phyloP scores from a whole-genome alignment of 192 early-diverging fungal species.

The Bifiguratus adelaidae region DNA sequence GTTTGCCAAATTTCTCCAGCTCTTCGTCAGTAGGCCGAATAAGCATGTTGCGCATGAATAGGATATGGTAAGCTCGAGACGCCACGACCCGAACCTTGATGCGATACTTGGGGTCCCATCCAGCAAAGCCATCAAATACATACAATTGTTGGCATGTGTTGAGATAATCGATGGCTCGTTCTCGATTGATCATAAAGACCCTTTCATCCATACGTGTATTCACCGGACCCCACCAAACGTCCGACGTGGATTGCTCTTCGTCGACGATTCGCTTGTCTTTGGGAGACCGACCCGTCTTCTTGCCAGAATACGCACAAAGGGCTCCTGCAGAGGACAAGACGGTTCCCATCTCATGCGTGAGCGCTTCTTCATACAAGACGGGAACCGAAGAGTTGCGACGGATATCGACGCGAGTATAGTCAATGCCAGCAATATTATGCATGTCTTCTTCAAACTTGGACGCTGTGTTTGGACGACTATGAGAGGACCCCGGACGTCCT shows the following conservation, averaged over 20 bases:
- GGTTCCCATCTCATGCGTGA: constrained; percentile 75
- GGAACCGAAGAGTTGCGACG: constrained; percentile 77
- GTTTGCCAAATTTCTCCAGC: constrained; percentile 85
- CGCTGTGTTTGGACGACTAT: too few relatives aligned
- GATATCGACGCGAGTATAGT: constrained; percentile 72
- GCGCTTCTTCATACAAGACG: constrained; percentile 88
- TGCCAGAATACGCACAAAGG: constrained; percentile 80
- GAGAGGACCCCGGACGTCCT: too few relatives aligned
- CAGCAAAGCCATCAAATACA: constrained; percentile 95
- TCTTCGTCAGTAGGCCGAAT: constrained; percentile 92
- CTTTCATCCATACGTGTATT: constrained; percentile 81
- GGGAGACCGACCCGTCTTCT: constrained; percentile 90
- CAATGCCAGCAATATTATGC: constrained; percentile 62
- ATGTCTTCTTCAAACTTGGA: constrained; percentile 52
- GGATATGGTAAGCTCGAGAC: constrained; percentile 88
- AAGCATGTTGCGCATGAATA: constrained; percentile 99
- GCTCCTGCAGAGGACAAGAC: constrained; percentile 88
- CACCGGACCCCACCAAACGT: constrained; percentile 98
- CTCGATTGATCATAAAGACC: constrained; percentile 88
- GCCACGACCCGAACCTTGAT: constrained; percentile 96
- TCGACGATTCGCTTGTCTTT: constrained; percentile 97
- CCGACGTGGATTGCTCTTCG: constrained; percentile 68
- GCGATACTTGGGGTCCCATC: constrained; percentile 97
- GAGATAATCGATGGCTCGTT: constrained; percentile 92
- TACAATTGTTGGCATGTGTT: constrained; percentile 89